A percentile compares a stretch with the other conserved stretches of the same genome.
phyloP scores from a whole-genome alignment of 257 asterid species.

The Solanum medicagineum region DNA sequence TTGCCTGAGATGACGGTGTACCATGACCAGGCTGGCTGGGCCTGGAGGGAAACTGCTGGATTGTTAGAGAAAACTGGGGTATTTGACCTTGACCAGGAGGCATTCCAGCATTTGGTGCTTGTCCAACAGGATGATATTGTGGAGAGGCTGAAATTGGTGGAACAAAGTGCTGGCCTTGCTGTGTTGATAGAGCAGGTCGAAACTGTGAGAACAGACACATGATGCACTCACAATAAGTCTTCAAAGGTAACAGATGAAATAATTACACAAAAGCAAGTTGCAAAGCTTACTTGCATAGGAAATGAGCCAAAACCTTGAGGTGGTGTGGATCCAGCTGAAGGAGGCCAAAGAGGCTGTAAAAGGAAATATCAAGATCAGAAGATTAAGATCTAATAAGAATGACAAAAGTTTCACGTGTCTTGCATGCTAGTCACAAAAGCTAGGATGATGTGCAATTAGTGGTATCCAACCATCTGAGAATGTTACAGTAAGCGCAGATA shows the following conservation, averaged over 20 bases:
- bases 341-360: slow-evolving; percentile 49
- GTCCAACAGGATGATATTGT: slow-evolving; percentile 63
- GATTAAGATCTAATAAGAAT: slow-evolving; percentile 1
- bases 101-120: slow-evolving; percentile 42
- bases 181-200: slow-evolving; percentile 45
- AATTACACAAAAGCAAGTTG: neutral
- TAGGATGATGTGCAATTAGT: neutral
- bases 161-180: slow-evolving; percentile 50
- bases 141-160: slow-evolving; percentile 39
- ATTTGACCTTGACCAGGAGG: slow-evolving; percentile 55
- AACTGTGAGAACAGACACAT: slow-evolving; percentile 36
- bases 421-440: neutral
- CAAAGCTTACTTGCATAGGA: slow-evolving; percentile 59
- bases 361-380: slow-evolving; percentile 2
- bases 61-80: slow-evolving; percentile 60
- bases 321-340: slow-evolving; percentile 54
- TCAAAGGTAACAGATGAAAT: neutral
- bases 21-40: slow-evolving; percentile 46
- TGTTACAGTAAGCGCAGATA: neutral
- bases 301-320: slow-evolving; percentile 52
- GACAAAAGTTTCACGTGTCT: neutral
- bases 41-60: slow-evolving; percentile 55
- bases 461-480: neutral
- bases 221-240: neutral
- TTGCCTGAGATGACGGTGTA: slow-evolving; percentile 34